Percentiles rank a stretch among this genome's conserved stretches.
Evolutionary conservation across 352 stramenopile genomes (phyloP).

Genomic region (Pythium scleroteichum): DNA sequence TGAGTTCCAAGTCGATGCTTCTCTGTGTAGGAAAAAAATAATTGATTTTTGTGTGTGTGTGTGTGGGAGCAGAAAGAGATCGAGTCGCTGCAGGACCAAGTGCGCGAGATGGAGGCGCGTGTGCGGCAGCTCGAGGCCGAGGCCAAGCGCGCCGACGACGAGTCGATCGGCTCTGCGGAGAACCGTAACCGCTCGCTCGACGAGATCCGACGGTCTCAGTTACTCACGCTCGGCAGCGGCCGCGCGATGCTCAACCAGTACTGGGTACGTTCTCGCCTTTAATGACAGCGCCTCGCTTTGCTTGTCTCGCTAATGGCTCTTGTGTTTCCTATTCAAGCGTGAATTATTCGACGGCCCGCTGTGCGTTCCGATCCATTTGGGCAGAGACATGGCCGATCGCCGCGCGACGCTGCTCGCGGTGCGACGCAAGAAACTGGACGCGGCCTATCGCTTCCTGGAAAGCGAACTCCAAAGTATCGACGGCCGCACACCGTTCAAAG

Average conservation of each 20-base stretch:
- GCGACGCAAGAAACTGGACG: conserved; percentile 5
- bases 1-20: too few relatives aligned
- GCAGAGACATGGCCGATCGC: conserved; percentile 4
- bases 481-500: not conserved
- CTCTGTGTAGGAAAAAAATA: too few relatives aligned
- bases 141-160: not conserved
- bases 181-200: not conserved
- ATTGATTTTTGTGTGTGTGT: too few relatives aligned
- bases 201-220: not conserved
- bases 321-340: not conserved
- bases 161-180: conserved; percentile 4
- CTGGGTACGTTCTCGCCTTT: conserved; percentile 10
- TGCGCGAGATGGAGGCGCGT: not conserved
- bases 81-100: conserved; percentile 3
- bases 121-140: not conserved
- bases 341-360: not conserved
- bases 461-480: conserved; percentile 2
- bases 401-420: not conserved
- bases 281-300: too few relatives aligned
- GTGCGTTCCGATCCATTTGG: conserved; percentile 7
- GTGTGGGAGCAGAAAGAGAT: conserved; percentile 5
- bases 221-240: not conserved
- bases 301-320: too few relatives aligned
- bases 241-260: conserved; percentile 1
- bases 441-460: not conserved